Evolutionary conservation across 23 red algal genomes (phyloP), one percentile per base, ranked within the genome.

Genomic region (Gracilariopsis chorda): DNA sequence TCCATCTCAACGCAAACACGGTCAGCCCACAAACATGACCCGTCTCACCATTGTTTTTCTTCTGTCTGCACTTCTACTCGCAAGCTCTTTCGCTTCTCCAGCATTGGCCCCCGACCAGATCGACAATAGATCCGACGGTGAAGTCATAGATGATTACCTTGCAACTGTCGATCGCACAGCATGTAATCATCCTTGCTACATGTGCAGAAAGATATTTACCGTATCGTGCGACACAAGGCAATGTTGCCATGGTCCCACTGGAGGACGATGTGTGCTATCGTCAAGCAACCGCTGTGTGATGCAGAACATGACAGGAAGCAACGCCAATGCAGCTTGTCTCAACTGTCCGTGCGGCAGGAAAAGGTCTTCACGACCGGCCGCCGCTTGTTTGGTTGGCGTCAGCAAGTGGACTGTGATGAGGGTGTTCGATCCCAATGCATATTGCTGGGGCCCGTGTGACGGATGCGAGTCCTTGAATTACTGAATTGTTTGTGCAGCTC

Each of bases 221-320:
- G 55, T 60, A 60, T 60, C 55, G 55, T 60, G 55, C 29, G 55
- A 60, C 19, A 60, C 55, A 25, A 60, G 8, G 55, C 55, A 60
- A 60, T 60, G 55, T 25, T 60, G 55, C 55, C 55, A 60, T 32
- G 59, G 59, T 33, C 2, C 3, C 14, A 64, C 13, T 32, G 59
- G 59, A 13, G 59, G 59, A 64, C 13, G 59, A 64, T 64, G 59
- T 64, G 59, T 64, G 2, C 59, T 64, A 34, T 64, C 59, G 7
- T 12, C 2, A 23, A 12, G 23, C 24, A 64, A 64, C 23, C 59
- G 59, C 3, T 64, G 59, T 23, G 59, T 64, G 20, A 64, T 64
- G 59, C 59, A 64, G 59, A 64, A 64, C 59, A 64, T 64, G 59
- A 64, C 28, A 33, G 59, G 59, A 64, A 64, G 59, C 59, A 32